Conservation (phyloP, 108 stramenopile genomes). For the Chaetoceros muelleri region DNA sequence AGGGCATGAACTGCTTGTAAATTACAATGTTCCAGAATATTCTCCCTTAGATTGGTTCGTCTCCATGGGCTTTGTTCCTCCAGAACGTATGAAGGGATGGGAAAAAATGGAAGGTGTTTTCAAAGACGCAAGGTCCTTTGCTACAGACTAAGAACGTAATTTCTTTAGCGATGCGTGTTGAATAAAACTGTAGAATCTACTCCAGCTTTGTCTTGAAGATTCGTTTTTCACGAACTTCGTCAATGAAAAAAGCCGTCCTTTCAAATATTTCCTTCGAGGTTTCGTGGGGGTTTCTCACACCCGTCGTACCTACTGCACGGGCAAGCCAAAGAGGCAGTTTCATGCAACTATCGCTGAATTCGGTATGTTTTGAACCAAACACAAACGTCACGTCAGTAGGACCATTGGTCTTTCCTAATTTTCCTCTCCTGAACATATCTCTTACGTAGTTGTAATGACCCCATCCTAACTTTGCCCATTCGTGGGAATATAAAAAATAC, state of each 20-base stretch:
- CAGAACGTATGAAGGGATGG: constrained; percentile 58
- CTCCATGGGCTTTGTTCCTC: constrained; percentile 69
- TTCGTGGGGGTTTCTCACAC: constrained; percentile 26
- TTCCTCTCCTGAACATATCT: constrained; percentile 17
- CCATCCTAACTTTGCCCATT: constrained; percentile 32
- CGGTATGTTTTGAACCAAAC: constrained; percentile 26
- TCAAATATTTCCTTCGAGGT: constrained; percentile 28
- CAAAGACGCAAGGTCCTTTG: background rate
- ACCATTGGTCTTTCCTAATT: constrained; percentile 23
- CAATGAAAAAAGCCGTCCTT: constrained; percentile 22
- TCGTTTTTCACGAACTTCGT: background rate
- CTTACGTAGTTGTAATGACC: constrained; percentile 15
- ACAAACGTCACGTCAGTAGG: constrained; percentile 17
- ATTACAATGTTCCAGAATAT: constrained; percentile 80
- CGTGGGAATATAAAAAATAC: constrained; percentile 27
- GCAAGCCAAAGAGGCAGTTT: constrained; percentile 41
- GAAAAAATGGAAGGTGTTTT: constrained; percentile 35
- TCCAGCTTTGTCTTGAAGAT: background rate
- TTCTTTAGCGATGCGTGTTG: too few relatives aligned
- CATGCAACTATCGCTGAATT: constrained; percentile 44
- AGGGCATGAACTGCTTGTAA: constrained; percentile 68
- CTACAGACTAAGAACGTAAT: background rate
- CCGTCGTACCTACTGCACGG: constrained; percentile 19
- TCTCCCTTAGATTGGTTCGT: constrained; percentile 79
- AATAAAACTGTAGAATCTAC: background rate